Evolutionary conservation across 441 rosid species (phyloP).

Genomic region (Bruguiera hainesii): DNA sequence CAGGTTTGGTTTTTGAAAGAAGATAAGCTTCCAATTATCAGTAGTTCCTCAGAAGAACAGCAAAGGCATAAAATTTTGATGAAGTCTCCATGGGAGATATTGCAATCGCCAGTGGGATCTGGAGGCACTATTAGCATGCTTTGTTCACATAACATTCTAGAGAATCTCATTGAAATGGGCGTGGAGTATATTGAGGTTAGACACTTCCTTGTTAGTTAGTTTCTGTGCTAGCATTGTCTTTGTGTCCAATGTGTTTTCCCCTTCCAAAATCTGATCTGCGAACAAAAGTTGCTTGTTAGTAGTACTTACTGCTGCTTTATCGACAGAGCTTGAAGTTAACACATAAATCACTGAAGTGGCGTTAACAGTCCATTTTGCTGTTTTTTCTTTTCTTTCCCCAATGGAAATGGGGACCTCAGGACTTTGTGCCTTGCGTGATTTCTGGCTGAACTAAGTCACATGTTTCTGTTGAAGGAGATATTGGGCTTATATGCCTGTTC

Average conservation of each 20-base stretch:
- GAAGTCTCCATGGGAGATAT: constrained; percentile 91
- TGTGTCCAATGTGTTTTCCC: no score
- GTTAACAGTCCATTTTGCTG: no score
- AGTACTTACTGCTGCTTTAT: no score
- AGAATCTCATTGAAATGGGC: constrained; percentile 50
- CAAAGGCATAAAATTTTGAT: constrained; percentile 64
- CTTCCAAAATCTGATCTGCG: neutral
- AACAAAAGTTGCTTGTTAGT: neutral
- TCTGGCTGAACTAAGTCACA: no score
- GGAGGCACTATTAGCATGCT: constrained; percentile 66
- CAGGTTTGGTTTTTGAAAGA: constrained; percentile 85
- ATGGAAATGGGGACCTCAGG: no score
- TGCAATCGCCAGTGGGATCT: constrained; percentile 79
- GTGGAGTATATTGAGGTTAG: constrained; percentile 76
- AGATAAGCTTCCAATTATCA: constrained; percentile 68
- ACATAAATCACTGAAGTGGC: no score
- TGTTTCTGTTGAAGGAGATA: no score
- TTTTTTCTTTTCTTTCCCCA: no score
- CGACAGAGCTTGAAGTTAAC: no score
- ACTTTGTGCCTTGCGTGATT: no score
- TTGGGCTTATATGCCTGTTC: no score
- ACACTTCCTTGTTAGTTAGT: neutral
- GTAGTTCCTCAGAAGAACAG: constrained; percentile 44
- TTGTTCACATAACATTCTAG: constrained; percentile 46
- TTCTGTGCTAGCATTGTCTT: no score